phyloP scores from a whole-genome alignment of 306 rosid genomes.

The Purshia tridentata region DNA sequence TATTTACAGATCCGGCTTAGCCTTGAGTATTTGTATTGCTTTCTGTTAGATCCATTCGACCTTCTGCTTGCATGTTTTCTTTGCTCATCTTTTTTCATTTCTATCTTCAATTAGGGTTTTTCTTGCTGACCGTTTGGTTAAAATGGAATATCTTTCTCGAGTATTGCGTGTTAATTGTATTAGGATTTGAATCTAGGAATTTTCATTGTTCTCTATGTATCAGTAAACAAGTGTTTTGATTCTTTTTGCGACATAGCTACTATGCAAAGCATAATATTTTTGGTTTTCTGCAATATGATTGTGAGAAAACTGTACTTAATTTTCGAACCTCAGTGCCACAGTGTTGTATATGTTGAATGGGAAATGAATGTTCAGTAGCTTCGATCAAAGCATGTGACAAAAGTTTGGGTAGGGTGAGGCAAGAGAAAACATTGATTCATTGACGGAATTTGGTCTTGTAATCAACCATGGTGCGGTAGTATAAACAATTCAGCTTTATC shows the following conservation, averaged over 20 bases:
- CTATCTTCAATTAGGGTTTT: not conserved
- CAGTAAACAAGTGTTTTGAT: not conserved
- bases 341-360: not conserved
- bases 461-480: not conserved
- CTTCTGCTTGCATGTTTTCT: slow-evolving; percentile 36
- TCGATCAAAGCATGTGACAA: not conserved
- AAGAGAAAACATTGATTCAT: not conserved
- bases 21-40: not conserved
- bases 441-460: slow-evolving; percentile 4
- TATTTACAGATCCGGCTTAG: slow-evolving; percentile 17
- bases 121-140: not conserved
- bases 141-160: not conserved
- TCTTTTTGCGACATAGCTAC: too few species aligned
- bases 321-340: not conserved
- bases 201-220: not conserved
- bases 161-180: not conserved
- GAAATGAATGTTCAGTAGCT: not conserved
- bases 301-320: not conserved
- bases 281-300: not conserved
- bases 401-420: not conserved
- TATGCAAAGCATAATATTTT: not conserved
- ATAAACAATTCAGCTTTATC: not conserved
- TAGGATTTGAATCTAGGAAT: not conserved
- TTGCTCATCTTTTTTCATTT: not conserved
- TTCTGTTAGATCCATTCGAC: slow-evolving; percentile 44